phyloP scores from a whole-genome alignment of 2,329 filamentous ascomycete genomes.

The Aspergillus candidus region DNA sequence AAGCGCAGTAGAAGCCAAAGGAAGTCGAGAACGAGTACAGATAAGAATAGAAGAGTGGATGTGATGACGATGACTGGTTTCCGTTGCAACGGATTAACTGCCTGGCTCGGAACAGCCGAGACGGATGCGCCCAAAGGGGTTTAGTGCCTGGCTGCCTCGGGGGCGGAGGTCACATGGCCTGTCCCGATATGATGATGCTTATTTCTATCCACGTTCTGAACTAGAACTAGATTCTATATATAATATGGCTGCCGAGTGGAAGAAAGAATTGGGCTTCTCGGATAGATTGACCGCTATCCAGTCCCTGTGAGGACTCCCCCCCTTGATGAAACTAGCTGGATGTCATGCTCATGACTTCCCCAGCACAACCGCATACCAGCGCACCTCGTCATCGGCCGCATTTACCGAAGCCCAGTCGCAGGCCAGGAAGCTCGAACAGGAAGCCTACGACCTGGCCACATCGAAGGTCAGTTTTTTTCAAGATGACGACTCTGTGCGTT shows the following conservation, averaged over 20 bases:
- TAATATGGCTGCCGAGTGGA: conserved; percentile 48
- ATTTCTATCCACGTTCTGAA: background rate
- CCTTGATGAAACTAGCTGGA: background rate
- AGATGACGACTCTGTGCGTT: conserved; percentile 3
- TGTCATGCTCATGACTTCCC: conserved; percentile 10
- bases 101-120: conserved; percentile 1
- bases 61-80: conserved; percentile 12
- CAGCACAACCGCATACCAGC: conserved; percentile 47
- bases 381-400: conserved; percentile 39
- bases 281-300: conserved; percentile 60
- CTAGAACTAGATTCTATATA: conserved; percentile 6
- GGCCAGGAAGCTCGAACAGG: conserved; percentile 59
- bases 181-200: background rate
- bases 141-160: background rate
- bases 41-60: conserved; percentile 12
- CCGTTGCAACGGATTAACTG: conserved; percentile 2
- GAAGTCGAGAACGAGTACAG: conserved; percentile 9
- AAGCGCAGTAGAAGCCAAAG: conserved; percentile 6
- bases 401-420: conserved; percentile 47
- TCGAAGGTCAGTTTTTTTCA: conserved; percentile 28
- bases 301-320: conserved; percentile 48
- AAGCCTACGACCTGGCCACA: conserved; percentile 33
- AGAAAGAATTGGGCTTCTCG: conserved; percentile 48
- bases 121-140: background rate
- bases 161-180: background rate